These are phyloP conservation scores for Euphorbia celastroides DNA, from an alignment of 441 rosid species.

Conservation along the genomic window DNA sequence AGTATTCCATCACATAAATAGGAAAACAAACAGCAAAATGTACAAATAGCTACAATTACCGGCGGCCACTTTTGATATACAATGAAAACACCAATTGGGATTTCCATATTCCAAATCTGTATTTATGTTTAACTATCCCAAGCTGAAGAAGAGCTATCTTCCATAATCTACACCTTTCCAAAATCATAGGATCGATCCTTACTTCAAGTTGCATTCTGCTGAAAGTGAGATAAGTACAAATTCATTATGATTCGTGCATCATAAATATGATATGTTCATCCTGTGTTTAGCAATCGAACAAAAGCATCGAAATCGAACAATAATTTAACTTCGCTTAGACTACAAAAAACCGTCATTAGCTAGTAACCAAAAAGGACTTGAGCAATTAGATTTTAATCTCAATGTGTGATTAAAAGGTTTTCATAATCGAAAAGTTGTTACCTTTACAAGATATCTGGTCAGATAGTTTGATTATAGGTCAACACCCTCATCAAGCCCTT, in stretches of 20 bases:
- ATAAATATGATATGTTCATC: not conserved
- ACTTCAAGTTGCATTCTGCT: constrained; percentile 1
- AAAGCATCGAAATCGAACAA: not conserved
- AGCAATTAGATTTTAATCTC: not conserved
- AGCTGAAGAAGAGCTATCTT: constrained; percentile 5
- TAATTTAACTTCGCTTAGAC: no score
- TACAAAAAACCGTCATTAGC: not conserved
- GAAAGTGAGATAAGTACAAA: not conserved
- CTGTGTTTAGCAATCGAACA: not conserved
- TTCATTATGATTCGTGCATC: not conserved
- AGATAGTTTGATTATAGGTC: constrained; percentile 41
- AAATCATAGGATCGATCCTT: not conserved
- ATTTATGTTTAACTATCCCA: not conserved
- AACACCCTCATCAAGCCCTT: constrained; percentile 89
- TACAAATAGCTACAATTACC: constrained; percentile 8
- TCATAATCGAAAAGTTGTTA: not conserved
- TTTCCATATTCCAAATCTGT: constrained; percentile 2
- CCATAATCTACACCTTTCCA: constrained; percentile 1
- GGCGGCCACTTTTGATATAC: constrained; percentile 15
- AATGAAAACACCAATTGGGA: constrained; percentile 1
- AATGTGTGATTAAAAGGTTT: not conserved
- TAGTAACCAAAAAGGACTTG: not conserved
- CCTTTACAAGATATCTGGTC: constrained; percentile 3
- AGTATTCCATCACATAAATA: not conserved
- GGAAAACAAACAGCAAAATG: not conserved